Conservation (phyloP, 2,329 filamentous ascomycete species). For the Aspergillus jensenii region DNA sequence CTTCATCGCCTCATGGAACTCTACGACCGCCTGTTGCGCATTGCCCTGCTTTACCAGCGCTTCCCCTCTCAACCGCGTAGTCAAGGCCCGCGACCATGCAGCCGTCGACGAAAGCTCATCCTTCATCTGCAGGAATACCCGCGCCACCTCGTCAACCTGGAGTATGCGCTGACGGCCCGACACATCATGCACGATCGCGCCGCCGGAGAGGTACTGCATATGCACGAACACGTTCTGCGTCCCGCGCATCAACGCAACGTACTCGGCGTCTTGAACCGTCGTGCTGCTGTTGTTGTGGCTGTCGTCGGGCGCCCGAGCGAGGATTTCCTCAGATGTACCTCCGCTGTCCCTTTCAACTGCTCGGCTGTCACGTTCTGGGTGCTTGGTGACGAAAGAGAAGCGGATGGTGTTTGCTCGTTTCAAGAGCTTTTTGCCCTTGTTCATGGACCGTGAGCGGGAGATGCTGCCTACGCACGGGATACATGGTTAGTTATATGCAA, state of each 20-base stretch:
- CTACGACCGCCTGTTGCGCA: conserved; percentile 20
- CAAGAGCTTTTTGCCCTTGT: conserved; percentile 25
- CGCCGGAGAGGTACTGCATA: conserved; percentile 25
- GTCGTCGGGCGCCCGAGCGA: conserved; percentile 1
- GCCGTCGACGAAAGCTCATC: conserved; percentile 22
- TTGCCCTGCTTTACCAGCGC: conserved; percentile 23
- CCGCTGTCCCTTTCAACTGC: conserved; percentile 16
- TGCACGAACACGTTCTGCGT: conserved; percentile 26
- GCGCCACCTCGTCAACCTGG: conserved; percentile 29
- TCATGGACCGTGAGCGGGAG: conserved; percentile 24
- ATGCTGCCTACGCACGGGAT: not conserved
- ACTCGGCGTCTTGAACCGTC: conserved; percentile 18
- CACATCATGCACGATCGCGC: conserved; percentile 28
- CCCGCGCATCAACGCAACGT: conserved; percentile 16
- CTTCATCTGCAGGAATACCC: conserved; percentile 29
- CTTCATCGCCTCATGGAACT: conserved; percentile 26
- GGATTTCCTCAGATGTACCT: conserved; percentile 10
- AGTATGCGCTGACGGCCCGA: conserved; percentile 31
- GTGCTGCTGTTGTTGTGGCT: conserved; percentile 8
- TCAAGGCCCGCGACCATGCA: conserved; percentile 21
- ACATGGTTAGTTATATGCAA: no score
- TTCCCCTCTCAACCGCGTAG: conserved; percentile 23
- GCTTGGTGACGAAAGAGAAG: conserved; percentile 29
- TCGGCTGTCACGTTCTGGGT: conserved; percentile 17
- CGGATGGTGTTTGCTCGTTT: conserved; percentile 30